Conservation (phyloP, 257 asterid genomes). For the Datura wrightii region DNA sequence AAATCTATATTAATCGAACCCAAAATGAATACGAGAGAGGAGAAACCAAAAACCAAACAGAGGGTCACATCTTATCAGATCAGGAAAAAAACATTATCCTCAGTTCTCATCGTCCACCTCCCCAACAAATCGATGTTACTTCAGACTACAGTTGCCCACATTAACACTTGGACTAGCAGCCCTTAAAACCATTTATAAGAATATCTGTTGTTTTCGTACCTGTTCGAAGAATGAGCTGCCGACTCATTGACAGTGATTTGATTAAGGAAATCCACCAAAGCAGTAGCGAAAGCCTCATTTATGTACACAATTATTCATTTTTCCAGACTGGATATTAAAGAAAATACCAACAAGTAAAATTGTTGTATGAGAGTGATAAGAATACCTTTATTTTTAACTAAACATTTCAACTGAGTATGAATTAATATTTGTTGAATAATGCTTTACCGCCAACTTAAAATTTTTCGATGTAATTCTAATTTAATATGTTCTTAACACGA, state of each 20-base stretch:
- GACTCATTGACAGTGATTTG: too few relatives aligned
- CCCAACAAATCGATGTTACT: constrained; percentile 4
- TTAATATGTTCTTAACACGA: too few relatives aligned
- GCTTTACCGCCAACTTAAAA: neutral
- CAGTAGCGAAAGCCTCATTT: too few relatives aligned
- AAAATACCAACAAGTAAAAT: neutral
- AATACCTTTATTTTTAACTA: too few relatives aligned
- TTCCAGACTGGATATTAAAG: neutral
- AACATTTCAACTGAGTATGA: too few relatives aligned
- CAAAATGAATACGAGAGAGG: neutral
- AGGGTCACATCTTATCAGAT: neutral
- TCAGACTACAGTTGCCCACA: neutral
- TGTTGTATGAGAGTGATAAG: too few relatives aligned
- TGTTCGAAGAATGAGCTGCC: too few relatives aligned
- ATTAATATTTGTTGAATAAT: neutral
- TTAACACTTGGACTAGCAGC: neutral
- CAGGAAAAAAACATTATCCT: neutral
- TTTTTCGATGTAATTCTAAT: neutral
- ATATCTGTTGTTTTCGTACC: neutral
- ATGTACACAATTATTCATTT: neutral
- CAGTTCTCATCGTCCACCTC: neutral
- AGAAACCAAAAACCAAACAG: too few relatives aligned
- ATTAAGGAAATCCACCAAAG: too few relatives aligned
- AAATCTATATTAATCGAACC: too few relatives aligned
- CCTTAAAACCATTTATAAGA: neutral